Percentiles rank a stretch among this genome's conserved stretches.
Evolutionary conservation across 1,284 basidiomycete genomes (phyloP).

Genomic region (Cryptococcus sp.): DNA sequence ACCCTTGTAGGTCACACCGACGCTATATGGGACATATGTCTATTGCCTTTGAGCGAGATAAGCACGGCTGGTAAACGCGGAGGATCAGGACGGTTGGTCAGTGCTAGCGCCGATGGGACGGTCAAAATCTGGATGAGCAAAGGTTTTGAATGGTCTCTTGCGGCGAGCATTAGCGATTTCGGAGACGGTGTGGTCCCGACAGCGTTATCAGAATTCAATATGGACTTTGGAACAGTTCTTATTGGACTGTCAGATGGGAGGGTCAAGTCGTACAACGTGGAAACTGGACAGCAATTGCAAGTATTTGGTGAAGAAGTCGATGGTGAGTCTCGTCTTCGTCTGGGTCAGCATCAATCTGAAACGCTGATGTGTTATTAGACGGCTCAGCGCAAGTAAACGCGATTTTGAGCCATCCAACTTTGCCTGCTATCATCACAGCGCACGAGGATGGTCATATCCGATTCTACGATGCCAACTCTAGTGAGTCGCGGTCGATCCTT

Average conservation of each 20-base stretch:
- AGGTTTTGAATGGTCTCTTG: slow-evolving; percentile 17
- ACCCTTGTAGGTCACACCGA: slow-evolving; percentile 90
- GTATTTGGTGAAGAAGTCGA: slow-evolving; percentile 54
- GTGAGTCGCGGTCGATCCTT: slow-evolving; percentile 55
- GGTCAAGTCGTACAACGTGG: slow-evolving; percentile 87
- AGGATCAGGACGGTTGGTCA: slow-evolving; percentile 66
- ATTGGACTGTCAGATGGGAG: slow-evolving; percentile 89
- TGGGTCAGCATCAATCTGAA: not conserved
- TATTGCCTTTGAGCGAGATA: slow-evolving; percentile 41
- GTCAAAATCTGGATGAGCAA: slow-evolving; percentile 90
- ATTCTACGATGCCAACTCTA: slow-evolving; percentile 79
- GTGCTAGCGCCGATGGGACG: slow-evolving; percentile 84
- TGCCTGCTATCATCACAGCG: slow-evolving; percentile 81
- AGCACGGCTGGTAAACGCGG: slow-evolving; percentile 3
- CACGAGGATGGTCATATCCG: slow-evolving; percentile 93
- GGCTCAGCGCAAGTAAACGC: slow-evolving; percentile 85
- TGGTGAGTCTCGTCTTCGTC: slow-evolving; percentile 3
- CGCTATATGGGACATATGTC: slow-evolving; percentile 88
- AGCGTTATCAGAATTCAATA: slow-evolving; percentile 61
- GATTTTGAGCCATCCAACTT: slow-evolving; percentile 86
- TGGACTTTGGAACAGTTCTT: slow-evolving; percentile 52
- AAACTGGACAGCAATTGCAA: slow-evolving; percentile 75
- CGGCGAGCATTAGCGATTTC: slow-evolving; percentile 14
- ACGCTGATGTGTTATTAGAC: slow-evolving; percentile 2
- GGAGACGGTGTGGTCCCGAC: slow-evolving; percentile 60